phyloP scores from a whole-genome alignment of 805 yeast species.

The Candida gorgasii region DNA sequence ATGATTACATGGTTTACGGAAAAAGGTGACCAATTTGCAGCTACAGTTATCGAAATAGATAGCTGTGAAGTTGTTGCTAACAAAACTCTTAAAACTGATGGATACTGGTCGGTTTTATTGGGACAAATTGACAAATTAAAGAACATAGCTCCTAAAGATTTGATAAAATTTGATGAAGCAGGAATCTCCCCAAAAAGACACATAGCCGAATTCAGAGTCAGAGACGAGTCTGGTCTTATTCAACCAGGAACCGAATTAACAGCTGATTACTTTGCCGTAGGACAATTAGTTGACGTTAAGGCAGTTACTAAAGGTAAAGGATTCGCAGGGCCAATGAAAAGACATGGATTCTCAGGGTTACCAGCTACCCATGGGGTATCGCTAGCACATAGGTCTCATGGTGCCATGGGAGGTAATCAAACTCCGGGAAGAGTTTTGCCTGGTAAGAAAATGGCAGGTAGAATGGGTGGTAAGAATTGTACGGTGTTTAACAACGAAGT shows the following conservation, averaged over 20 bases:
- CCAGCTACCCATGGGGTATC: constrained; percentile 96
- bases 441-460: constrained; percentile 98
- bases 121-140: constrained; percentile 76
- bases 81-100: constrained; percentile 70
- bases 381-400: constrained; percentile 89
- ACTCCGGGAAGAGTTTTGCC: constrained; percentile 96
- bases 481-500: constrained; percentile 79
- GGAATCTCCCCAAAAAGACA: constrained; percentile 79
- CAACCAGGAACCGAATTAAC: constrained; percentile 75
- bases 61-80: constrained; percentile 81
- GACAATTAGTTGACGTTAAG: constrained; percentile 81
- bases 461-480: constrained; percentile 77
- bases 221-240: constrained; percentile 61
- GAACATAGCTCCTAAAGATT: constrained; percentile 55
- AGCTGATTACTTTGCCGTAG: constrained; percentile 82
- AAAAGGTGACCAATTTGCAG: constrained; percentile 70
- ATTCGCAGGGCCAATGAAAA: constrained; percentile 96
- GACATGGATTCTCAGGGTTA: constrained; percentile 86
- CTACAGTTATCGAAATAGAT: constrained; percentile 85
- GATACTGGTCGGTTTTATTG: constrained; percentile 82
- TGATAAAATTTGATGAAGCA: constrained; percentile 79
- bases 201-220: constrained; percentile 78
- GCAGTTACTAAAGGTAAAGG: constrained; percentile 92
- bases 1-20: constrained; percentile 84
- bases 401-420: constrained; percentile 95